Evolutionary conservation across 2,329 filamentous ascomycete species (phyloP).

Genomic region (Aaosphaeria pasadenensis): DNA sequence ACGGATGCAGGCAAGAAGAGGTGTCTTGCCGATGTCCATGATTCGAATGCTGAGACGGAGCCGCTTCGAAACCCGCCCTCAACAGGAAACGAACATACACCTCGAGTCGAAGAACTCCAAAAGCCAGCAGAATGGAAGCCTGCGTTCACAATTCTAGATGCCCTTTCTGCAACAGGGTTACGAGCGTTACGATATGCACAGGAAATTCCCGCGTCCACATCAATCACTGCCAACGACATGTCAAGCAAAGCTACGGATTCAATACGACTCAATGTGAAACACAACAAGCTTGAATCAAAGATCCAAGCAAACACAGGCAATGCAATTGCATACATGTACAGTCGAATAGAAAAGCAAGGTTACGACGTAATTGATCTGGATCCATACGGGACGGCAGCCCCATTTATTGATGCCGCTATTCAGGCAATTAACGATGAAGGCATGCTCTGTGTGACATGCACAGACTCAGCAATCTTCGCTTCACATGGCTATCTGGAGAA

Average conservation of each 20-base stretch:
- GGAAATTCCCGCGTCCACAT: constrained; percentile 81
- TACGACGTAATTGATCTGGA: constrained; percentile 97
- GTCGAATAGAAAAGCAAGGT: constrained; percentile 53
- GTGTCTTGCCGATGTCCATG: constrained; percentile 16
- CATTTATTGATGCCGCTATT: constrained; percentile 87
- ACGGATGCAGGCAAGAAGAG: constrained; percentile 17
- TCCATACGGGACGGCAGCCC: constrained; percentile 89
- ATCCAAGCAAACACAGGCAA: constrained; percentile 76
- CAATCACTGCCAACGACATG: constrained; percentile 86
- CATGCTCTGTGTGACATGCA: constrained; percentile 91
- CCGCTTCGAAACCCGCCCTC: background rate
- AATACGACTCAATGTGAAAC: constrained; percentile 79
- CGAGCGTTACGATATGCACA: constrained; percentile 87
- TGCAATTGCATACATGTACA: constrained; percentile 90
- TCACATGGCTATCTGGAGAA: constrained; percentile 95
- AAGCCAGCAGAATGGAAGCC: constrained; percentile 17
- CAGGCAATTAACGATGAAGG: constrained; percentile 87
- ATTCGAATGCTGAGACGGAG: background rate
- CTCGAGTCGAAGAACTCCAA: constrained; percentile 1
- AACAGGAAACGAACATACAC: background rate
- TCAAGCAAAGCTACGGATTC: constrained; percentile 72
- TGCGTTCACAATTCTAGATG: constrained; percentile 72
- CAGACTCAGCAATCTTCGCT: constrained; percentile 91
- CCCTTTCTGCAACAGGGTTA: constrained; percentile 88
- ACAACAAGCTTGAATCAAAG: constrained; percentile 72